phyloP scores from a whole-genome alignment of 768 basidiomycete genomes.

The Infundibulicybe gibba region DNA sequence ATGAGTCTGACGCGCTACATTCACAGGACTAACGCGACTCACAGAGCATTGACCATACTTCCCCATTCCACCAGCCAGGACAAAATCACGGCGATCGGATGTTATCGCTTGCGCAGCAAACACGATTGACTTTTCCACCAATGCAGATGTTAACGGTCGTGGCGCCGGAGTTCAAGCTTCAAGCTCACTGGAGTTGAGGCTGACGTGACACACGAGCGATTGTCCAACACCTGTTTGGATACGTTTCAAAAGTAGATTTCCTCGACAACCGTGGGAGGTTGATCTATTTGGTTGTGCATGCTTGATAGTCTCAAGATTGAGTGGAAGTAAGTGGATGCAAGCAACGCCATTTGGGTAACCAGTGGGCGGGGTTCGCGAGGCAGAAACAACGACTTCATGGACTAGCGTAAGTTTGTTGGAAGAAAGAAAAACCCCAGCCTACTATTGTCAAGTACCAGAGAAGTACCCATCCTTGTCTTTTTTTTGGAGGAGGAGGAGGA shows the following conservation, averaged over 20 bases:
- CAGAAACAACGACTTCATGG: slow-evolving; percentile 96
- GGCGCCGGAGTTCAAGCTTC: slow-evolving; percentile 80
- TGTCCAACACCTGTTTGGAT: slow-evolving; percentile 97
- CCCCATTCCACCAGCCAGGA: slow-evolving; percentile 97
- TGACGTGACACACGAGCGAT: slow-evolving; percentile 96
- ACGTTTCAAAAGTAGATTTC: slow-evolving; percentile 98
- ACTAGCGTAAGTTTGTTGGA: too few species aligned
- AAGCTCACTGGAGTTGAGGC: slow-evolving; percentile 82
- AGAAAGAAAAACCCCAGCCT: too few species aligned
- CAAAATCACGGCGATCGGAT: slow-evolving; percentile 79
- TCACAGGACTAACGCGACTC: slow-evolving; percentile 34
- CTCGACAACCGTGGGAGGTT: slow-evolving; percentile 80
- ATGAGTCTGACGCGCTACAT: not conserved
- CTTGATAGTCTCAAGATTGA: slow-evolving; percentile 90
- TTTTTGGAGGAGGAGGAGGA: too few species aligned
- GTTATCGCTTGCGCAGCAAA: slow-evolving; percentile 89
- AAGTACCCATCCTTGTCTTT: too few species aligned
- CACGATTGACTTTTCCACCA: slow-evolving; percentile 92
- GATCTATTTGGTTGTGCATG: slow-evolving; percentile 78
- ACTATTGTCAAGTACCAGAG: too few species aligned
- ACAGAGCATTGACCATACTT: slow-evolving; percentile 99
- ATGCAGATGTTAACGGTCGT: slow-evolving; percentile 99
- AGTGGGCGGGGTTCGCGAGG: slow-evolving; percentile 90
- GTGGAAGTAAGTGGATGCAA: slow-evolving; percentile 88
- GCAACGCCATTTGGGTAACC: slow-evolving; percentile 87